Evolutionary conservation across 2,329 filamentous ascomycete species (phyloP), one percentile per base, ranked within the genome.

Genomic region (Lasiodiplodia hormozganensis): DNA sequence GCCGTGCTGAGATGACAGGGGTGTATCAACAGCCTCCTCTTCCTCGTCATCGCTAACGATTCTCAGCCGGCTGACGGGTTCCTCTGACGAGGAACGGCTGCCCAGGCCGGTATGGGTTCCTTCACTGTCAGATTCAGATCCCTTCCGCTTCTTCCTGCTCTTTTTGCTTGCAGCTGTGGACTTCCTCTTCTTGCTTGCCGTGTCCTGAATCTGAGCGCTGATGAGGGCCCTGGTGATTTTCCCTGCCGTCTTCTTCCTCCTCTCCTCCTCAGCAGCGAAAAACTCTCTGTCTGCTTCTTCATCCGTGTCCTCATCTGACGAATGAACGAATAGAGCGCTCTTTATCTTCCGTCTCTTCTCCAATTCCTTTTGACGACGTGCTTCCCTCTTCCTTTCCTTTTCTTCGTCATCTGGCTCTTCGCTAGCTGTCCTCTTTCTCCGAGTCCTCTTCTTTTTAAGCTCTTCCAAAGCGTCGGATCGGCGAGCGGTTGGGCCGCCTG

Each of bases 261-360:
- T 84, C 71, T 86, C 82, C 77, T 90, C 89, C 80, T 97, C 94
- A 18, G 87, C 85, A 2, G 86, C 89, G 79, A 95, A 97, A 80
- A 97, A 97, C 23, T 87, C 88, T 25, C 77, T 83, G 79, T 92
- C 88, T 68, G 88, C 87, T 57, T 94, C 93, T 40, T 87, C 89
- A 74, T 97, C 93, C n/a, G 87, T 90, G 73, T 97, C 94, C 65
- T 98, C 96, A 76, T 98, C 96, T 72, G 91, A 93, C 47, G 90
- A 89, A 69, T 91, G 88, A 62, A 99, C 91, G 74, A 89, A 95
- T 49, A 95, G 81, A 28, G 90, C 89, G 74, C 92, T 96, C 84
- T 97, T 98, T 81, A 96, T 91, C 76, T 91, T 92, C 38, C 85
- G 84, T 60, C 89, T 86, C 79, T 94, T 94, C 74, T 94, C 93